Evolutionary conservation across 192 early-diverging fungal species (phyloP).

Genomic region (Spizellomyces punctatus): DNA sequence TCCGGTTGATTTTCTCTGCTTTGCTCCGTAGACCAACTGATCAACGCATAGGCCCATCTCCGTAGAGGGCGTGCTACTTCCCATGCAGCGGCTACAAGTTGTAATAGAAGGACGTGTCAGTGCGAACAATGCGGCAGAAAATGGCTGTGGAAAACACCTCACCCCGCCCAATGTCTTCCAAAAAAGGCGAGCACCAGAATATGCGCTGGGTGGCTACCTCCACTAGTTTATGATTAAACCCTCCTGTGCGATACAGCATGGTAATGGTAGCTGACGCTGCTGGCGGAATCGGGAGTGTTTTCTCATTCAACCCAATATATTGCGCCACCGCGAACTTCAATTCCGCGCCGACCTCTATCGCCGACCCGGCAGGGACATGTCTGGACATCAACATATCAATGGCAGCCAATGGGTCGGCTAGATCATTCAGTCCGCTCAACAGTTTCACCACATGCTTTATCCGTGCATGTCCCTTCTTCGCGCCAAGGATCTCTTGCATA

Average conservation of each 20-base stretch:
- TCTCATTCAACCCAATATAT: neutral
- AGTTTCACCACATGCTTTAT: constrained; percentile 5
- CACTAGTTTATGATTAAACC: constrained; percentile 7
- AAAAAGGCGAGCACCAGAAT: constrained; percentile 24
- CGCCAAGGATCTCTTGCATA: neutral
- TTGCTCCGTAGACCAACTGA: neutral
- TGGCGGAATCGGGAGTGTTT: too few species aligned
- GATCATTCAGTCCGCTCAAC: neutral
- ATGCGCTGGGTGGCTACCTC: constrained; percentile 16
- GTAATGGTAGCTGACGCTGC: neutral
- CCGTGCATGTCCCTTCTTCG: constrained; percentile 1
- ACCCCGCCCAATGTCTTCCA: constrained; percentile 26
- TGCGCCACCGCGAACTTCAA: constrained; percentile 10
- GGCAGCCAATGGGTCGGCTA: neutral
- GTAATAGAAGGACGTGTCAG: too few species aligned
- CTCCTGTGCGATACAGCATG: neutral
- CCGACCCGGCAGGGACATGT: neutral
- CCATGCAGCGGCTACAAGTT: constrained; percentile 14
- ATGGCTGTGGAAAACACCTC: neutral
- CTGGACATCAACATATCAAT: neutral
- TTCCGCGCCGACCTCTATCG: neutral
- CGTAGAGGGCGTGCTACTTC: constrained; percentile 14
- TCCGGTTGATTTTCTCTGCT: neutral
- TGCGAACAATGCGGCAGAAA: neutral
- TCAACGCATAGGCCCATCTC: constrained; percentile 21